A percentile compares a stretch with the other conserved stretches of the same genome.
phyloP scores from a whole-genome alignment of 2,329 filamentous ascomycete species.

The Pseudopithomyces chartarum region DNA sequence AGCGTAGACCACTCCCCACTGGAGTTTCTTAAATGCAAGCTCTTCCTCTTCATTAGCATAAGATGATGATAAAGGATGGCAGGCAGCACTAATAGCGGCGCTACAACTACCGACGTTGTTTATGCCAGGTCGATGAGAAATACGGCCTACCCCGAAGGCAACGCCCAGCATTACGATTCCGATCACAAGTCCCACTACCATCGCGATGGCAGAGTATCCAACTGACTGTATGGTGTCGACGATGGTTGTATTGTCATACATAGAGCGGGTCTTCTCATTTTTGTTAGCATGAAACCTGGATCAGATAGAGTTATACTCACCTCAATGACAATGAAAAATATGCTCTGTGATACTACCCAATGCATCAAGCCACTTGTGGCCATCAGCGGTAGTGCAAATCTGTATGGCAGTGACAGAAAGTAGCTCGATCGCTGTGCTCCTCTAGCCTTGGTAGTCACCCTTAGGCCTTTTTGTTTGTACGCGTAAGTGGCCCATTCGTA shows the following conservation, averaged over 20 bases:
- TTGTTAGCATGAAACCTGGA: too few relatives aligned
- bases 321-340: slow-evolving; percentile 48
- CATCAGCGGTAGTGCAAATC: slow-evolving; percentile 46
- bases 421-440: slow-evolving; percentile 47
- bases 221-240: slow-evolving; percentile 1
- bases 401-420: slow-evolving; percentile 48
- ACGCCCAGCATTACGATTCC: slow-evolving; percentile 8
- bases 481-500: slow-evolving; percentile 54
- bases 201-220: slow-evolving; percentile 22
- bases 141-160: slow-evolving; percentile 65
- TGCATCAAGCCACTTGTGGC: slow-evolving; percentile 41
- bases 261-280: slow-evolving; percentile 3
- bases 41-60: too few relatives aligned
- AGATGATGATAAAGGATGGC: slow-evolving; percentile 11
- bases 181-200: slow-evolving; percentile 16
- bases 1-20: too few relatives aligned
- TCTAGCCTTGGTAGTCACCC: slow-evolving; percentile 39
- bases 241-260: not conserved
- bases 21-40: too few relatives aligned
- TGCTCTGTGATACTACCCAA: slow-evolving; percentile 51
- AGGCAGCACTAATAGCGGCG: slow-evolving; percentile 18
- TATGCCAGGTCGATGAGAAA: slow-evolving; percentile 75
- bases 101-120: slow-evolving; percentile 69
- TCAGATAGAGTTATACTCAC: not conserved
- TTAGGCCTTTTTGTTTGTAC: slow-evolving; percentile 34